Evolutionary conservation across 352 stramenopile species (phyloP), one percentile per base, ranked within the genome.

Genomic region (Globisporangium apiculatum): DNA sequence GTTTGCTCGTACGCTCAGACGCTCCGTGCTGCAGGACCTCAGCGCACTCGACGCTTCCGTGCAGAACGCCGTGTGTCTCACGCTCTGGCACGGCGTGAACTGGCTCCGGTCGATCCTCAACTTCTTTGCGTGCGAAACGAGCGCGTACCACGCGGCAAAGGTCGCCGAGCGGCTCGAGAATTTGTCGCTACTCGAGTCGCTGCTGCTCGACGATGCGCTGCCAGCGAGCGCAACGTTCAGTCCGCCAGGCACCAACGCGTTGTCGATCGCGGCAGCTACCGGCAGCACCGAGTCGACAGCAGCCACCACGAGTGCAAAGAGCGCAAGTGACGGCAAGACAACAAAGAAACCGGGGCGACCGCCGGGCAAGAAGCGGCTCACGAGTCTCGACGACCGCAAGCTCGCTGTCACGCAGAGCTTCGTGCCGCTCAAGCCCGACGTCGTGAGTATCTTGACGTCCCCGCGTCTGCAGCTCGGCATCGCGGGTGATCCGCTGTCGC

Each of bases 81-180:
- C 64, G 8, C 55, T 88, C 9, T 88, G 78, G 78, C 66, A 85
- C 51, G 60, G 73, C 6, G 63, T 86, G 46, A 86, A 86, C 35
- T 88, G 78, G 78, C 71, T 82, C n/a, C 75, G 78, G 48, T 65
- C 74, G 18, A 67, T 88, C 17, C 42, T 88, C 24, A 82, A 79
- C 17, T 84, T 81, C 17, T 86, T 85, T 53, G 62, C 69, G 3
- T 56, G 46, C 54, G 69, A 85, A 40, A 60, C 41, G 17, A 59
- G 51, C 15, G 52, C 72, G 3, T 76, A 69, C 35, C 74, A 76
- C 31, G 52, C 56, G 12, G 48, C 9, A 5, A 80, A 73, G 46
- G 70, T 83, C 5, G 49, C 69, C 5, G 55, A 79, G 53, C 76
- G 76, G 1, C 68, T 86, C 12, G 63, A 73, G 48, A 73, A 84